These are phyloP conservation scores for Schizothecium vesticola DNA, from an alignment of 495 filamentous ascomycete species.

Conservation along the genomic window DNA sequence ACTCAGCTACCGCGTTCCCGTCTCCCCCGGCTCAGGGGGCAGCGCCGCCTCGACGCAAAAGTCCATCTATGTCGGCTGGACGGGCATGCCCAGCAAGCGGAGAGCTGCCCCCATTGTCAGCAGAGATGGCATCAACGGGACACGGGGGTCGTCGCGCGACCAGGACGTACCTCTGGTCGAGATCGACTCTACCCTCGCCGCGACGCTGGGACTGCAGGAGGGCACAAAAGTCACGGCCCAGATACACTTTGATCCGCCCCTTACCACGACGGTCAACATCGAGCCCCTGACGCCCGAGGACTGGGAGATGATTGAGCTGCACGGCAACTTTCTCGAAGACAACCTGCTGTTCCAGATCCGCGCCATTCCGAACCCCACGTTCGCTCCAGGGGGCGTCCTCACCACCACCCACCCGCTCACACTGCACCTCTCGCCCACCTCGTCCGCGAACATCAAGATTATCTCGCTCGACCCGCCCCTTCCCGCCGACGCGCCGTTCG, in stretches of 20 bases:
- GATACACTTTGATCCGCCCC: slow-evolving; percentile 82
- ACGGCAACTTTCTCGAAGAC: slow-evolving; percentile 89
- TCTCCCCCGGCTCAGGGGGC: slow-evolving; percentile 27
- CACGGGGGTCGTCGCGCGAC: slow-evolving; percentile 53
- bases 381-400: slow-evolving; percentile 41
- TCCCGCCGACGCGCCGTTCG: slow-evolving; percentile 65
- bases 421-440: slow-evolving; percentile 90
- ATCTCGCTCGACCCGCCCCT: slow-evolving; percentile 71
- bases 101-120: slow-evolving; percentile 66
- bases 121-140: slow-evolving; percentile 62
- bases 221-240: slow-evolving; percentile 70
- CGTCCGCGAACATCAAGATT: slow-evolving; percentile 85
- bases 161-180: slow-evolving; percentile 74
- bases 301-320: slow-evolving; percentile 98
- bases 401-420: slow-evolving; percentile 70
- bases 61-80: slow-evolving; percentile 88
- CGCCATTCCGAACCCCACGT: slow-evolving; percentile 79
- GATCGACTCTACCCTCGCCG: slow-evolving; percentile 84
- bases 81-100: slow-evolving; percentile 89
- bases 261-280: slow-evolving; percentile 89
- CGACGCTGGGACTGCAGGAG: slow-evolving; percentile 71
- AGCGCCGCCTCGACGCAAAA: slow-evolving; percentile 43
- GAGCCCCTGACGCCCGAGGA: slow-evolving; percentile 91
- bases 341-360: slow-evolving; percentile 92
- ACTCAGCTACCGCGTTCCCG: slow-evolving; percentile 56